These are phyloP conservation scores for Leishmania turanica DNA, from an alignment of 208 protist genomes.

Conservation along the genomic window DNA sequence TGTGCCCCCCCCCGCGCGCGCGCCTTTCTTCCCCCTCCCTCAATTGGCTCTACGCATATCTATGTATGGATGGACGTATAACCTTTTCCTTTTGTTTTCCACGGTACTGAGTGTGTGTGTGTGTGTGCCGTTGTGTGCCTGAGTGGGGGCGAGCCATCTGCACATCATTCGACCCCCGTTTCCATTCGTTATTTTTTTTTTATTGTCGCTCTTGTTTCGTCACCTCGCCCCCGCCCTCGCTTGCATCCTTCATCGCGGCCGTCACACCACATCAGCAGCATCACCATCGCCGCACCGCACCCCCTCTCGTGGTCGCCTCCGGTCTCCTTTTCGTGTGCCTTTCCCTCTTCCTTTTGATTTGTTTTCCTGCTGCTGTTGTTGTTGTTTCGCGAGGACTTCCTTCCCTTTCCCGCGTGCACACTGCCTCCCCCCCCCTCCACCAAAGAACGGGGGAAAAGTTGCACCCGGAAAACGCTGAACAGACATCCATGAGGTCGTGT, in stretches of 20 bases:
- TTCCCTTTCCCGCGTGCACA: background rate
- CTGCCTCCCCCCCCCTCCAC: too few relatives aligned
- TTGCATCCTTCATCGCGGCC: background rate
- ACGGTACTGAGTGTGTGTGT: background rate
- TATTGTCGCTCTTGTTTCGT: background rate
- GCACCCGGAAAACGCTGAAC: background rate
- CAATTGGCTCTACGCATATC: background rate
- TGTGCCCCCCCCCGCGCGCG: background rate
- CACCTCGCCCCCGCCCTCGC: background rate
- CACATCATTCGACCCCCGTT: background rate
- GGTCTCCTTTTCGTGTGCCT: background rate
- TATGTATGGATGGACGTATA: background rate
- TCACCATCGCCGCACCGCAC: background rate
- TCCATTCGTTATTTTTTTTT: background rate
- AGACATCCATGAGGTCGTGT: background rate
- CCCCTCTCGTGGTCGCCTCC: too few relatives aligned
- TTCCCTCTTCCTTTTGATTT: background rate
- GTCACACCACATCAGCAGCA: background rate
- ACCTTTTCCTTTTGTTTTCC: background rate
- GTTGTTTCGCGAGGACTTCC: background rate
- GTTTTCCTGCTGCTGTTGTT: background rate
- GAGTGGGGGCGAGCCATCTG: background rate
- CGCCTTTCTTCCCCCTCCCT: background rate
- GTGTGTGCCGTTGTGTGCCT: background rate
- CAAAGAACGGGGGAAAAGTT: too few relatives aligned